phyloP scores from a whole-genome alignment of 1,139 yeast genomes.

The Kodamaea plutei region DNA sequence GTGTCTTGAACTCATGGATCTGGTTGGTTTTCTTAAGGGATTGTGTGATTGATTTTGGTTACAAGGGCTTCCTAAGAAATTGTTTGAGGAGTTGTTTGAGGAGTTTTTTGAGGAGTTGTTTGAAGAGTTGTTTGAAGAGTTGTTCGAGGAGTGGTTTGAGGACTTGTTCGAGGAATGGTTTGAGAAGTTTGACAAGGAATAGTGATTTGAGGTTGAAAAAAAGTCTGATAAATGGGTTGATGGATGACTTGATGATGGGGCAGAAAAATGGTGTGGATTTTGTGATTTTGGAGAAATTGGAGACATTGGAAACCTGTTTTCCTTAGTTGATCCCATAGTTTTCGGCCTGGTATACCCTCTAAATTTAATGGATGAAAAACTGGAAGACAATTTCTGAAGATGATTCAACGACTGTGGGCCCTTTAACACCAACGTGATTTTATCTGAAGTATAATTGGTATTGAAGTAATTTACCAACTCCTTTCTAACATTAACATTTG shows the following conservation, averaged over 20 bases:
- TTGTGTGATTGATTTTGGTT: not conserved
- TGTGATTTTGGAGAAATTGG: not conserved
- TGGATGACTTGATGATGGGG: no score
- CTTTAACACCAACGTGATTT: conserved; percentile 53
- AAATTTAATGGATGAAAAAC: conserved; percentile 23
- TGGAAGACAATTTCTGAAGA: conserved; percentile 42
- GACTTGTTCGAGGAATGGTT: not conserved
- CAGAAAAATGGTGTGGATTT: not conserved
- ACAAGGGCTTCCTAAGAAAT: not conserved
- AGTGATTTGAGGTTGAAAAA: not conserved
- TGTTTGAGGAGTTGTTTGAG: not conserved
- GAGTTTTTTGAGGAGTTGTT: not conserved
- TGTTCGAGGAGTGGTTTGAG: not conserved
- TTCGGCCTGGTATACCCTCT: not conserved
- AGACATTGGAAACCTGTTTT: no score
- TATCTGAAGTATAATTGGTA: conserved; percentile 29
- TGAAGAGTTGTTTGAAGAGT: not conserved
- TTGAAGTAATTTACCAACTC: conserved; percentile 26
- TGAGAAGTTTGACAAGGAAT: not conserved
- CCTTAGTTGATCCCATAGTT: no score
- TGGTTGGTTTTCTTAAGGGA: not conserved
- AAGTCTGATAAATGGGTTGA: not conserved
- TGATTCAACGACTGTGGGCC: conserved; percentile 62
- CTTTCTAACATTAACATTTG: conserved; percentile 18
- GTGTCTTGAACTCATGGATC: no score